Base-by-base conservation (phyloP, 331 rosid genomes). In the Stylosanthes scabra region DNA sequence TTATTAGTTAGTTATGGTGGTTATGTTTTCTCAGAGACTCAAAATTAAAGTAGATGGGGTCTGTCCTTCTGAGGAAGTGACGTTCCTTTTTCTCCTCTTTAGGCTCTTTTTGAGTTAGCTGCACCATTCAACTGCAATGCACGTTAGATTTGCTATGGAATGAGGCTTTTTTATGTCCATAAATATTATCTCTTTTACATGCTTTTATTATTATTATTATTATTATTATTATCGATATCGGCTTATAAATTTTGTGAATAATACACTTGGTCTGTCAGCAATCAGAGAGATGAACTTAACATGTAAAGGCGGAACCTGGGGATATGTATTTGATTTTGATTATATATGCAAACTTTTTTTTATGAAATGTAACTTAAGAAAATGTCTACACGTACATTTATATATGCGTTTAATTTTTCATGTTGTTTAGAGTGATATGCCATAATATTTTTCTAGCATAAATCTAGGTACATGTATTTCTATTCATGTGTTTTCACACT, bases 81-180 rank as follows among this genome's bases (percentile, higher is more conserved):
- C 12, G 51, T 46, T 46, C 61, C 50, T 63, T 63, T 62, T 46
- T 31, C 67, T 70, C 27, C 27, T 44, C 49, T 76, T 62, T n/a
- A 37, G 58, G 64, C 27, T 44, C 42, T 10, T 55, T 15, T 55
- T 15, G 69, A 74, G 37, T 31, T 31, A 63, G 45, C 52, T 74
- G 64, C 64, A 74, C 29, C 58, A 54, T 25, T 63, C 46, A 51
- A 52, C 49, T 64, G 63, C 27, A 31, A 31, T 31, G 78, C 58
- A 54, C 12, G 7, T 42, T 55, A 28, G 29, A 74, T 64, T 63
- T 42, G 79, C 49, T 15, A 52, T 54, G 47, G 59, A 42, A 29
- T 54, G 66, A 42, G 46, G 29, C 20, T 6, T 63, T 12, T 40
- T 27, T 40, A 50, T 41, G 64, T 62, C 12, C 55, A 63, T 6